A percentile compares a stretch with the other conserved stretches of the same genome.
Evolutionary conservation across 345 rosid genomes (phyloP).

Genomic region (Tarenaya hassleriana): DNA sequence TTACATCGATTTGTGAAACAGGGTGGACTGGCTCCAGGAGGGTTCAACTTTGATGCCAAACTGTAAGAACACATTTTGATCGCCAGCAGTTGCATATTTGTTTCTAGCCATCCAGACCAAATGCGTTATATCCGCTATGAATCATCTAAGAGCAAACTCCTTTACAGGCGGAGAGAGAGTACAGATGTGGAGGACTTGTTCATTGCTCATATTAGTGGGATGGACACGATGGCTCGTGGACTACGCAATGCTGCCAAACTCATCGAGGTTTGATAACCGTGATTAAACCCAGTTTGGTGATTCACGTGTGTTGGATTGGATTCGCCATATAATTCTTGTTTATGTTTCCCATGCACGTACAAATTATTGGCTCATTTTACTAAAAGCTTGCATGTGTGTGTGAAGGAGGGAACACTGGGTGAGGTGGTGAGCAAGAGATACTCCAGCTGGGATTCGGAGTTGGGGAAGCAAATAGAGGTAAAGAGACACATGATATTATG

Average conservation of each 20-base stretch:
- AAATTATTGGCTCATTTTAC: too few relatives aligned
- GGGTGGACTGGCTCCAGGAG: constrained; percentile 97
- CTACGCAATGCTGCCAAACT: constrained; percentile 73
- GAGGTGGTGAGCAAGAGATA: constrained; percentile 68
- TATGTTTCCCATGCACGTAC: too few relatives aligned
- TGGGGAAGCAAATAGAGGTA: constrained; percentile 65
- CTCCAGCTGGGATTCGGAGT: constrained; percentile 63
- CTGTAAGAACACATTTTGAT: constrained; percentile 59
- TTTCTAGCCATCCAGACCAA: too few relatives aligned
- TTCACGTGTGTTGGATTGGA: too few relatives aligned
- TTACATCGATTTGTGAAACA: constrained; percentile 25
- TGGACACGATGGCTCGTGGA: constrained; percentile 95
- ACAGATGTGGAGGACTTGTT: constrained; percentile 91
- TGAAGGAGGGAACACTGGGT: constrained; percentile 61
- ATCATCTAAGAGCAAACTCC: too few relatives aligned
- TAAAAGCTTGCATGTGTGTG: constrained; percentile 7
- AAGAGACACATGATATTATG: neutral
- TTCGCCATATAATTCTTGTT: too few relatives aligned
- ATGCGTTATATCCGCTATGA: too few relatives aligned
- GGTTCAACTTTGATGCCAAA: constrained; percentile 97
- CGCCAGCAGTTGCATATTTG: too few relatives aligned
- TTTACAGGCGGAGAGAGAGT: constrained; percentile 92
- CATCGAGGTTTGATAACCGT: constrained; percentile 57
- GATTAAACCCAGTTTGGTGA: too few relatives aligned
- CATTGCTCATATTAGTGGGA: constrained; percentile 79